These are phyloP conservation scores for Obelidium mucronatum DNA, from an alignment of 192 early-diverging fungal genomes.

Conservation along the genomic window DNA sequence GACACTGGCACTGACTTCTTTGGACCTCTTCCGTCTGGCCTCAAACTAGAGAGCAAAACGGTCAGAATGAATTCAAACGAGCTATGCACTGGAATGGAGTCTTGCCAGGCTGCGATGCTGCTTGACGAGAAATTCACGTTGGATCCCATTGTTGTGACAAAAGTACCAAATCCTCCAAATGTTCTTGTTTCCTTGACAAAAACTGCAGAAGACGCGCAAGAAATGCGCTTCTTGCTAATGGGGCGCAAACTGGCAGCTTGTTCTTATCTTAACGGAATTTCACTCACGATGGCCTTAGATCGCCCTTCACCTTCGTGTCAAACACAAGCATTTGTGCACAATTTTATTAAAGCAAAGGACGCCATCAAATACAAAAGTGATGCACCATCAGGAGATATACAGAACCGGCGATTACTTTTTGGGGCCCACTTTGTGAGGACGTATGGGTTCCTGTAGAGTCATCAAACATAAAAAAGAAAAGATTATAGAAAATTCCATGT, in stretches of 20 bases:
- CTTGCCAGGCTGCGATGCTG: not conserved
- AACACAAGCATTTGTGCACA: not conserved
- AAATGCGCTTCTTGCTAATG: not conserved
- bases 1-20: not conserved
- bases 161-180: not conserved
- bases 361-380: conserved; percentile 5
- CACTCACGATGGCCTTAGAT: not conserved
- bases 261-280: conserved; percentile 10
- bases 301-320: not conserved
- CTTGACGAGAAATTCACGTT: not conserved
- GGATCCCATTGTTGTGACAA: not conserved
- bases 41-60: not conserved
- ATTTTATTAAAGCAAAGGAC: conserved; percentile 15
- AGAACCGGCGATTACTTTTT: not conserved
- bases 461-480: not conserved
- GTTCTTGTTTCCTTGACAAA: not conserved
- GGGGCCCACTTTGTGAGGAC: conserved; percentile 6
- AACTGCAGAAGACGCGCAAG: not conserved
- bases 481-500: no score
- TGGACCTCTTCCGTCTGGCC: not conserved
- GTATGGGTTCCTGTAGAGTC: conserved; percentile 25
- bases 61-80: not conserved
- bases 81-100: not conserved
- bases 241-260: conserved; percentile 9
- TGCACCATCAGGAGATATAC: conserved; percentile 1